Conservation (phyloP, 108 stramenopile species). For the Conticribra weissflogii region DNA sequence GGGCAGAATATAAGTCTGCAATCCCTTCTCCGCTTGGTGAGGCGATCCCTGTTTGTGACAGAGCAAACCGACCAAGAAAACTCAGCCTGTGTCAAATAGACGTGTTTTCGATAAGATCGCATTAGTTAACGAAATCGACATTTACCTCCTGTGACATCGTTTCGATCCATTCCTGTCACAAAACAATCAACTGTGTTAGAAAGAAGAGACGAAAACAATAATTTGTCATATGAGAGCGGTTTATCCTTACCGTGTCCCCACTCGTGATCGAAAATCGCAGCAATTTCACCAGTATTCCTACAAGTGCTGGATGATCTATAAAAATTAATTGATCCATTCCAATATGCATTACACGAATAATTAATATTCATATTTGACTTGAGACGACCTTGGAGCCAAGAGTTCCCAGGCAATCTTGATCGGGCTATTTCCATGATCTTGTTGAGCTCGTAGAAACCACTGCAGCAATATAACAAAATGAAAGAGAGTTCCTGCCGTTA, state of each 20-base stretch:
- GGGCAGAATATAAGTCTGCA: slow-evolving; percentile 33
- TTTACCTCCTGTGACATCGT: slow-evolving; percentile 13
- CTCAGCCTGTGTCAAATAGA: too few species aligned
- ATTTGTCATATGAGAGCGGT: too few species aligned
- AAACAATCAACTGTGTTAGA: too few species aligned
- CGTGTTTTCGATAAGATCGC: too few species aligned
- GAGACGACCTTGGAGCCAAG: slow-evolving; percentile 9
- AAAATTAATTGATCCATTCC: slow-evolving; percentile 26
- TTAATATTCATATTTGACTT: slow-evolving; percentile 16
- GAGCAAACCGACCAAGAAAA: too few species aligned
- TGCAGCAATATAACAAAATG: slow-evolving; percentile 3
- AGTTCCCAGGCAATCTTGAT: slow-evolving; percentile 12
- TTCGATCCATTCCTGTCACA: slow-evolving; percentile 24
- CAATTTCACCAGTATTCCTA: slow-evolving; percentile 25
- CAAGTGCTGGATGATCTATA: slow-evolving; percentile 16
- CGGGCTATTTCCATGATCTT: slow-evolving; percentile 18
- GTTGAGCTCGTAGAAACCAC: slow-evolving; percentile 23
- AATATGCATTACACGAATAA: slow-evolving; percentile 24
- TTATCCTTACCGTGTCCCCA: slow-evolving; percentile 7
- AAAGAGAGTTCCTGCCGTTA: too few species aligned
- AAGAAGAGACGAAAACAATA: too few species aligned
- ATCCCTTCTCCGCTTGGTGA: slow-evolving; percentile 22
- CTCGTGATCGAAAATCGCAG: slow-evolving; percentile 25
- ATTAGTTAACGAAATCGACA: too few species aligned
- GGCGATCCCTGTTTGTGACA: too few species aligned